Evolutionary conservation across 1,284 basidiomycete genomes (phyloP), one percentile per base, ranked within the genome.

Genomic region (Salmacisia buchloeana): DNA sequence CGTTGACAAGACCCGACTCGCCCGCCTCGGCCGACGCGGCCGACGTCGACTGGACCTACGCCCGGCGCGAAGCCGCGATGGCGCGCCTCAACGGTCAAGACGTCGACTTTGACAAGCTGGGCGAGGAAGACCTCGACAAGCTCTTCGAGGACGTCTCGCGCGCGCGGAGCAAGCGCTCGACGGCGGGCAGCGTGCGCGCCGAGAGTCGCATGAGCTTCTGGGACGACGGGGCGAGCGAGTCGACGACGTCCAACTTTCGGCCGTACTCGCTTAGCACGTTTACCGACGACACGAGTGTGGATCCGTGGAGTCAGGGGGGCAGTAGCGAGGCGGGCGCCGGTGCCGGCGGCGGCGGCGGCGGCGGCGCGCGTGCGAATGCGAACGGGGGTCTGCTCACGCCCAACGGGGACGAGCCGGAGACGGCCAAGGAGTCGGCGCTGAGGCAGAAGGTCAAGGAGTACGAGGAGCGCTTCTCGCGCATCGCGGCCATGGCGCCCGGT

Each of bases 51-150:
- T 77, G 75, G 75, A 75, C 73, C 29, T 74, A 75, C 39, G 75
- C 75, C 1, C 68, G 75, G 3, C 49, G 75, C 3, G 75, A 77
- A 58, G 72, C 72, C 35, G 69, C 72, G 25, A 54, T 77, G 62
- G 66, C 74, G 23, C 67, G 64, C 31, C 67, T 77, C 59, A 72
- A 74, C 59, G 75, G 75, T 1, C 70, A 77, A 54, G 69, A 77
- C 46, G 72, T 75, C 64, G 69, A 70, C 49, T 75, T 77, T 59
- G 74, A 77, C 60, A 70, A 72, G 38, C 67, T 77, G 54, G 69
- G 72, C 63, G 70, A 73, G 45, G 70, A 75, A 56, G 75, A 77
- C 52, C 69, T 77, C 12, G 75, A 77, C 18, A 75, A 75, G 65
- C 68, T 77, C 3, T 77, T 75, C 33, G 75, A 77, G 35, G 75